phyloP scores from a whole-genome alignment of 2,329 filamentous ascomycete species.

The Apiospora phragmitis region DNA sequence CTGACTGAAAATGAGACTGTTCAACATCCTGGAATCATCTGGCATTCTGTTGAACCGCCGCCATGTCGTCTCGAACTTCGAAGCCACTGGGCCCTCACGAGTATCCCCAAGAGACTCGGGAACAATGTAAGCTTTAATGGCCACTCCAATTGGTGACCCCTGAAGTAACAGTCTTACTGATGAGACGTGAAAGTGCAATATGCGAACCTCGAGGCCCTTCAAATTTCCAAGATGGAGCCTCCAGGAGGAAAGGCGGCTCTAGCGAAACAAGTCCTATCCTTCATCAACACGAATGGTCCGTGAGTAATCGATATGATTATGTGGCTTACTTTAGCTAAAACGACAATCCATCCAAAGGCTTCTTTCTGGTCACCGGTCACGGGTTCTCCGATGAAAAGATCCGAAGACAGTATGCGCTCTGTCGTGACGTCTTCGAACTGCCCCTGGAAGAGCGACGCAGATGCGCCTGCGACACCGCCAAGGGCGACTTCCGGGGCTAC shows the following conservation, averaged over 20 bases:
- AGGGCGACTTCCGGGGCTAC: constrained; percentile 26
- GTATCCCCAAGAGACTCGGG: not conserved
- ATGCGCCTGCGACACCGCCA: constrained; percentile 24
- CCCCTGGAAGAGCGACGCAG: constrained; percentile 19
- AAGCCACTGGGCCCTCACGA: not conserved
- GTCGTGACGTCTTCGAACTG: constrained; percentile 20
- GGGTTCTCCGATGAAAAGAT: constrained; percentile 21
- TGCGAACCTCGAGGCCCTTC: constrained; percentile 25
- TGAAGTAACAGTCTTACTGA: not conserved
- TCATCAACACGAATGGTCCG: constrained; percentile 28
- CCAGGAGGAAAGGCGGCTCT: constrained; percentile 23
- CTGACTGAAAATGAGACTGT: not conserved
- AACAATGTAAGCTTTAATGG: not conserved
- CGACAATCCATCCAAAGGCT: constrained; percentile 17
- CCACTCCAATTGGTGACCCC: too few species aligned
- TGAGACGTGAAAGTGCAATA: constrained; percentile 21
- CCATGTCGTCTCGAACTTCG: not conserved
- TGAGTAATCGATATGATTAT: not conserved
- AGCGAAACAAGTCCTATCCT: constrained; percentile 23
- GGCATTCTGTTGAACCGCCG: too few species aligned
- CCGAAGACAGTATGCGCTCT: constrained; percentile 18
- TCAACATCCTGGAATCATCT: not conserved
- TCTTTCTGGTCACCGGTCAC: constrained; percentile 26
- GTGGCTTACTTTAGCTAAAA: not conserved
- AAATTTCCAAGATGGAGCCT: constrained; percentile 23